Evolutionary conservation across 768 basidiomycete genomes (phyloP), one percentile per base, ranked within the genome.

Genomic region (Kwoniella sp.): DNA sequence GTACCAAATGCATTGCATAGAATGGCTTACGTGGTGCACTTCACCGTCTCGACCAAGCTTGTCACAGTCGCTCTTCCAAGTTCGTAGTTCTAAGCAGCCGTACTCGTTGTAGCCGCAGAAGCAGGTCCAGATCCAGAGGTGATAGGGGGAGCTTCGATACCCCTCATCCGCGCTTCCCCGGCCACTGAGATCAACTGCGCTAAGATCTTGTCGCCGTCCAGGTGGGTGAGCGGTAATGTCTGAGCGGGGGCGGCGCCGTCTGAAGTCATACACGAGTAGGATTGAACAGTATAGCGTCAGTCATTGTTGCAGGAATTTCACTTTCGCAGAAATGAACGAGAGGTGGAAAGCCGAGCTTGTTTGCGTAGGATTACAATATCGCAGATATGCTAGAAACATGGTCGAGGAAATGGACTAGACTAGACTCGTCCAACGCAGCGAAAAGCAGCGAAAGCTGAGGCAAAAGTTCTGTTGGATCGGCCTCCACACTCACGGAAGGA

Each of bases 121-220:
- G 34, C 34, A n/a, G n/a, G n/a, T n/a, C n/a, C n/a, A n/a, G n/a
- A n/a, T n/a, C n/a, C n/a, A n/a, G n/a, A n/a, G n/a, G n/a, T n/a
- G n/a, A n/a, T n/a, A n/a, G n/a, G n/a, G 5, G 65, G 55, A 17
- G 60, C 66, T n/a, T 59, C 66, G n/a, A 68, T 50, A 12, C 47
- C 29, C 34, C 30, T 29, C 20, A 41, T 8, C 20, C 57, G 45
- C 22, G 63, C 66, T 41, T 68, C 66, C 1, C 66, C 66, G 20
- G 66, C 66, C 13, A 68, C 58, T 17, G 66, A 55, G 13, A 65
- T 55, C 15, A 65, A 41, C 26, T 68, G 66, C 2, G 61, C 61
- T 5, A 68, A 30, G 28, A 68, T 68, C 29, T 62, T 68, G 26
- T 57, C 54, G 15, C 61, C 56, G n/a, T 62, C 55, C 4, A 68